phyloP scores from a whole-genome alignment of 1,284 basidiomycete genomes.

The Trichosporon faecale region DNA sequence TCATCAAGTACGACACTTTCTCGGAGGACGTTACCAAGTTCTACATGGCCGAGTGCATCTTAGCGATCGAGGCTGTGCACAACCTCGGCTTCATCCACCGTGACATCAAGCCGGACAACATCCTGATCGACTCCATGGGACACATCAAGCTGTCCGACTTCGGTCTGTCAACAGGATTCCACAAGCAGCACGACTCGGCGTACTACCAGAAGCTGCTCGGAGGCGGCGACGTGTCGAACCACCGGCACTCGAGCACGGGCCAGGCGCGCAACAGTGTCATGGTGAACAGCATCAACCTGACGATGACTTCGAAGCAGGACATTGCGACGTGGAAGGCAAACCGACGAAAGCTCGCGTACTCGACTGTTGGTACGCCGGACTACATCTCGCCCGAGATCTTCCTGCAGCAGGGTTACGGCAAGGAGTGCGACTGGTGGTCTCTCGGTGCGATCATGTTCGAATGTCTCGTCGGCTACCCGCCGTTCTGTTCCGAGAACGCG shows the following conservation, averaged over 20 bases:
- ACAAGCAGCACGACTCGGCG: conserved; percentile 89
- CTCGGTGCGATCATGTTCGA: conserved; percentile 98
- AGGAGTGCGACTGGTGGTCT: conserved; percentile 99
- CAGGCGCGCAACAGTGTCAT: conserved; percentile 81
- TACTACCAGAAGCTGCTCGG: conserved; percentile 94
- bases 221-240: conserved; percentile 42
- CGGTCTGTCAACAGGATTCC: conserved; percentile 89
- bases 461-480: conserved; percentile 91
- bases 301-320: conserved; percentile 86
- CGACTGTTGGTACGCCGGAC: conserved; percentile 97
- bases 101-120: conserved; percentile 97
- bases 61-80: conserved; percentile 97
- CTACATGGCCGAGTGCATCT: conserved; percentile 98
- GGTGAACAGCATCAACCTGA: conserved; percentile 91
- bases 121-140: conserved; percentile 88
- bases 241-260: conserved; percentile 28
- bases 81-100: conserved; percentile 98
- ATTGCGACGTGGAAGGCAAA: conserved; percentile 99
- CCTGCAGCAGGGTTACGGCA: conserved; percentile 93
- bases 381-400: conserved; percentile 99
- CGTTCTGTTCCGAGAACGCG: conserved; percentile 96
- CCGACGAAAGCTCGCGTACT: conserved; percentile 92
- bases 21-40: conserved; percentile 98
- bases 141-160: conserved; percentile 96
- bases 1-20: conserved; percentile 99